A percentile compares a stretch with the other conserved stretches of the same genome.
phyloP scores from a whole-genome alignment of 768 basidiomycete genomes.

The Psilocybe subaeruginosa region DNA sequence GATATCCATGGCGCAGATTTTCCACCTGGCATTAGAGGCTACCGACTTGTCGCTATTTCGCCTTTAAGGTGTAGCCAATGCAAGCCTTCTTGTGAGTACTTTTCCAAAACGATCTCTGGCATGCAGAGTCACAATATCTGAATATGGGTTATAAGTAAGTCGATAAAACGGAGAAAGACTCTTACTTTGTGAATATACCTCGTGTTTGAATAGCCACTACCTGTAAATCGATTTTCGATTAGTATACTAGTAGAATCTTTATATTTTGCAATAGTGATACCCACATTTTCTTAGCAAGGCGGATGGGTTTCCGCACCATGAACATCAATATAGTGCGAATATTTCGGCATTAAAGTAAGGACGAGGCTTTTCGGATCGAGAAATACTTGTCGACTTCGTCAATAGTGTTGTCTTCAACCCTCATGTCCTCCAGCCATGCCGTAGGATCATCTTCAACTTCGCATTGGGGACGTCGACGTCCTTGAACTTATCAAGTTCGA shows the following conservation, averaged over 20 bases:
- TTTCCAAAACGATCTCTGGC: slow-evolving; percentile 22
- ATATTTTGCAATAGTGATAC: not conserved
- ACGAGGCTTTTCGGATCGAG: slow-evolving; percentile 23
- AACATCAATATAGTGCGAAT: slow-evolving; percentile 59
- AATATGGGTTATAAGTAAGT: not conserved
- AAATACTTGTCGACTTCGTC: slow-evolving; percentile 24
- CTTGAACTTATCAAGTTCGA: slow-evolving; percentile 30
- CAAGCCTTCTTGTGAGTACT: slow-evolving; percentile 19
- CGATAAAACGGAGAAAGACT: not conserved
- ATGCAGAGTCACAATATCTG: slow-evolving; percentile 22
- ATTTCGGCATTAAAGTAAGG: slow-evolving; percentile 46
- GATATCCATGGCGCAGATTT: no score
- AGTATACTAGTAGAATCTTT: not conserved
- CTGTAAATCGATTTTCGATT: slow-evolving; percentile 3
- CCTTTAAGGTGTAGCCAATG: not conserved
- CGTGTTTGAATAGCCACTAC: slow-evolving; percentile 20
- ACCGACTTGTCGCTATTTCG: not conserved
- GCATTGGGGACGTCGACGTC: slow-evolving; percentile 24
- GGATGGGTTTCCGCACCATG: slow-evolving; percentile 63
- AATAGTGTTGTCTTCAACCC: slow-evolving; percentile 33
- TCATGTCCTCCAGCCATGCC: slow-evolving; percentile 54
- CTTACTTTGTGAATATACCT: slow-evolving; percentile 2
- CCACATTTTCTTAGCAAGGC: slow-evolving; percentile 22
- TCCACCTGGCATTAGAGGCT: no score
- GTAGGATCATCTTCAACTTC: slow-evolving; percentile 57